Conservation (phyloP, 2,329 filamentous ascomycete species). For the Amphichorda felina region DNA sequence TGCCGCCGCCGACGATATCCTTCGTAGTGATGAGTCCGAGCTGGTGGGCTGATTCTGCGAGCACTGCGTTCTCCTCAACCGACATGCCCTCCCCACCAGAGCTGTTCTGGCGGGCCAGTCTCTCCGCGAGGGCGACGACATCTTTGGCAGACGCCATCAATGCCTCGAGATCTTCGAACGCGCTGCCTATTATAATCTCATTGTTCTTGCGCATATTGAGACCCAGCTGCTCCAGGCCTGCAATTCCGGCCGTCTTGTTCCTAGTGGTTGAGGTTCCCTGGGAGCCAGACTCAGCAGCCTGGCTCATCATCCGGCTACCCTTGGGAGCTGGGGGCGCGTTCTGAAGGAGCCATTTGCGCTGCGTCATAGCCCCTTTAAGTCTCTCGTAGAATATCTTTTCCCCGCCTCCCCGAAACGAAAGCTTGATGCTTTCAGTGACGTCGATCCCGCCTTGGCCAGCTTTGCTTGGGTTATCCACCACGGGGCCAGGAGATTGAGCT, state of each 20-base stretch:
- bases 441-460: constrained; percentile 30
- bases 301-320: constrained; percentile 27
- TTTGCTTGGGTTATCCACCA: constrained; percentile 29
- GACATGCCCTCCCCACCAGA: constrained; percentile 46
- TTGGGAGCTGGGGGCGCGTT: constrained; percentile 80
- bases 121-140: constrained; percentile 84
- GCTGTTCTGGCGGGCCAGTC: constrained; percentile 60
- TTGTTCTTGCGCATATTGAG: constrained; percentile 84
- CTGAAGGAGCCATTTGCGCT: constrained; percentile 90
- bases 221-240: constrained; percentile 78
- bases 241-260: constrained; percentile 70
- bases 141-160: constrained; percentile 97
- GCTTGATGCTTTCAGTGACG: constrained; percentile 65
- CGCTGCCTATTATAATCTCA: constrained; percentile 80
- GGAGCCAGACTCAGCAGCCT: constrained; percentile 16
- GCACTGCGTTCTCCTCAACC: constrained; percentile 59
- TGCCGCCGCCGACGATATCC: constrained; percentile 73
- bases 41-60: constrained; percentile 68
- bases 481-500: constrained; percentile 69
- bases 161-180: constrained; percentile 92
- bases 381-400: constrained; percentile 85
- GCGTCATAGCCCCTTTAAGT: constrained; percentile 75
- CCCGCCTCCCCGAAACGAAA: constrained; percentile 83
- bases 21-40: constrained; percentile 88
- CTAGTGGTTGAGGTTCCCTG: constrained; percentile 15